phyloP scores from a whole-genome alignment of 331 rosid genomes.

The Acacia pycnantha region DNA sequence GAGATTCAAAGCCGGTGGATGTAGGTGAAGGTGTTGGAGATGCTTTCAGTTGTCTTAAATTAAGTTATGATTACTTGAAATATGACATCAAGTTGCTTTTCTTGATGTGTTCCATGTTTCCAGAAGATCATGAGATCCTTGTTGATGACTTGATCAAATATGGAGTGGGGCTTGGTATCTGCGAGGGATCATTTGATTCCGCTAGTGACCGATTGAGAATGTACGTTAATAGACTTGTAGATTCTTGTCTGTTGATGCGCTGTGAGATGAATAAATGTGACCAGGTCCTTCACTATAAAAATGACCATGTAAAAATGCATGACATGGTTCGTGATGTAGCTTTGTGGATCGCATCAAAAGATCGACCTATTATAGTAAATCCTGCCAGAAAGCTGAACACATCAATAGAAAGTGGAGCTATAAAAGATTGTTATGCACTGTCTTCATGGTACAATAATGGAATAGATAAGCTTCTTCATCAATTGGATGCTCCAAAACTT shows the following conservation, averaged over 20 bases:
- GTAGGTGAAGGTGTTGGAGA: conserved; percentile 6
- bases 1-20: conserved; percentile 16
- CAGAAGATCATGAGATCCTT: conserved; percentile 21
- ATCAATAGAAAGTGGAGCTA: neutral
- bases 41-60: conserved; percentile 10
- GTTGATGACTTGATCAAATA: conserved; percentile 12
- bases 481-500: conserved; percentile 15
- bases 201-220: neutral
- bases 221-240: neutral
- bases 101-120: conserved; percentile 17
- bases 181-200: neutral
- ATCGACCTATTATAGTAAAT: neutral
- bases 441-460: conserved; percentile 11
- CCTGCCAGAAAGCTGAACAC: neutral
- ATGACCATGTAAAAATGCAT: conserved; percentile 9
- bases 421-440: neutral
- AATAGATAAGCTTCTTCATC: neutral
- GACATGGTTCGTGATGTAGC: conserved; percentile 16
- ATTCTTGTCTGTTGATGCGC: neutral
- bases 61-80: conserved; percentile 5
- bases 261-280: neutral
- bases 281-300: neutral
- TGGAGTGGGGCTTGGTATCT: neutral
- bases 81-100: neutral
- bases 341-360: conserved; percentile 21